Conservation (phyloP, 2,329 filamentous ascomycete genomes). For the Gaeumannomyces sp. region DNA sequence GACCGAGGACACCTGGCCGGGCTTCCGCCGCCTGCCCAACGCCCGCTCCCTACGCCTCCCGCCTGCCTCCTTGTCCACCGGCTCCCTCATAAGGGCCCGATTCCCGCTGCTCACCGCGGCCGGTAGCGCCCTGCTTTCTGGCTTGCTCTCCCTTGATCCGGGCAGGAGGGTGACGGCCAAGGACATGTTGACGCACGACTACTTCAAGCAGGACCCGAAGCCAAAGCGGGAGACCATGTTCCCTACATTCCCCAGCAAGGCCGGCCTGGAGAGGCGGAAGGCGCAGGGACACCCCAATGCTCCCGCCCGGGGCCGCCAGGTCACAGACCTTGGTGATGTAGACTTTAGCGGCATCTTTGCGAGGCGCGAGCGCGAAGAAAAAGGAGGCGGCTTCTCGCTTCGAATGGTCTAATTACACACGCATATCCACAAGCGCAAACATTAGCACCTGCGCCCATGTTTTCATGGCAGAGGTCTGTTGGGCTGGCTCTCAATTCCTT, state of each 20-base stretch:
- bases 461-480: neutral
- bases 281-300: conserved; percentile 73
- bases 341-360: conserved; percentile 70
- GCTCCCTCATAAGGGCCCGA: conserved; percentile 60
- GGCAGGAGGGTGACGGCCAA: conserved; percentile 61
- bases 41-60: conserved; percentile 72
- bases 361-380: conserved; percentile 57
- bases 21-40: conserved; percentile 81
- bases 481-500: neutral
- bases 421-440: no score
- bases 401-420: conserved; percentile 39
- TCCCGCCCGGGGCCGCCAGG: conserved; percentile 64
- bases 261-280: conserved; percentile 80
- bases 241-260: conserved; percentile 93
- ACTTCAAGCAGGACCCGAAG: conserved; percentile 83
- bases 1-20: conserved; percentile 75
- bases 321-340: conserved; percentile 46
- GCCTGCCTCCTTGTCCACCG: conserved; percentile 30
- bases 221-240: conserved; percentile 91
- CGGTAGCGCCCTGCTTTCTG: conserved; percentile 62
- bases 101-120: conserved; percentile 78
- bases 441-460: no score
- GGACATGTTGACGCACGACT: conserved; percentile 71
- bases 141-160: conserved; percentile 71
- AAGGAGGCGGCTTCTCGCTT: conserved; percentile 59